Evolutionary conservation across 768 basidiomycete species (phyloP), one percentile per base, ranked within the genome.

Genomic region (Auricularia sp.): DNA sequence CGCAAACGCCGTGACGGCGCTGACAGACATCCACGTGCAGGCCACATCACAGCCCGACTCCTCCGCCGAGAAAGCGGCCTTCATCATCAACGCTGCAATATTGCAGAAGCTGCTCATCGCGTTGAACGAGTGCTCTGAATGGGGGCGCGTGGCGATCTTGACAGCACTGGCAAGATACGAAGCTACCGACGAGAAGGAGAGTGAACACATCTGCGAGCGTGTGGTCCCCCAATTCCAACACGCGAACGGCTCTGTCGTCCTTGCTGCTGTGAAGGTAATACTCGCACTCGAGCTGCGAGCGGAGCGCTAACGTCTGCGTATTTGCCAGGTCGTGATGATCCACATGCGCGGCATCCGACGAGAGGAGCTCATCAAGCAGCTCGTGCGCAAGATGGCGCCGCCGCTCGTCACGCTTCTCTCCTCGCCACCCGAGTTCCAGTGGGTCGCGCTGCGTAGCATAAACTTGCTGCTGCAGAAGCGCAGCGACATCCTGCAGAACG

Each of bases 181-280:
- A 42, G 84, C 93, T 0, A 79, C 82, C 47, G 96, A 96, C 70
- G 92, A 91, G 66, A 91, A 92, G 75, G 97, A 99, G 78, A 91
- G 91, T 72, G 97, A 99, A 72, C 96, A 98, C 73, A 98, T 98
- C 66, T 98, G 97, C 74, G 97, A 98, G 75, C 87, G 97, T 35
- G 96, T 98, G 12, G 89, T 98, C 47, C 97, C 97, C 3, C 97
- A 99, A 71, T 96, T 98, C 76, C 97, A 99, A 74, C 97, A 99
- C 71, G 90, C 86, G 34, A 99, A 99, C 69, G 94, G 91, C 14
- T 89, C 90, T 64, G 97, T 99, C 4, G 94, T 99, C 2, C 80
- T 99, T n/a, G 91, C 93, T 4, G 97, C 97, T 16, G 88, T 98
- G 69, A 95, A 95, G 82, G 93, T 90, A 54, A 54, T 78, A 74